These are phyloP conservation scores for Candida frijolesensis DNA, from an alignment of 1,139 yeast species.

Conservation along the genomic window DNA sequence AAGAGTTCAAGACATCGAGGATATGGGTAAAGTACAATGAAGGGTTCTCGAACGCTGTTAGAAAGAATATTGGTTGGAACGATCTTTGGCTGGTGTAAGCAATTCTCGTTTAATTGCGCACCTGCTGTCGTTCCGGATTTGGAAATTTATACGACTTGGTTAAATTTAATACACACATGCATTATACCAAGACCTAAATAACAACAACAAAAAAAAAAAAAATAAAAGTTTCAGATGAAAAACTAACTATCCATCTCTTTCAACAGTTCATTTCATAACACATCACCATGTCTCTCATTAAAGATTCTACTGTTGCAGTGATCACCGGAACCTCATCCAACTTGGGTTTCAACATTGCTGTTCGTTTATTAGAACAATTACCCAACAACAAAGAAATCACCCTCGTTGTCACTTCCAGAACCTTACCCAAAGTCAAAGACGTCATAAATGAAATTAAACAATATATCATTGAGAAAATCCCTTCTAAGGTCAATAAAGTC, in stretches of 20 bases:
- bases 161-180: too few species aligned
- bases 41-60: slow-evolving; percentile 92
- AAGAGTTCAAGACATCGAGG: slow-evolving; percentile 29
- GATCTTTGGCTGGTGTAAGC: slow-evolving; percentile 52
- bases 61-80: slow-evolving; percentile 81
- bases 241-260: not conserved
- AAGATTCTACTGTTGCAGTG: slow-evolving; percentile 38
- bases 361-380: slow-evolving; percentile 65
- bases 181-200: not conserved
- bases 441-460: slow-evolving; percentile 65
- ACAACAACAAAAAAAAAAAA: not conserved
- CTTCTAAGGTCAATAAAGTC: slow-evolving; percentile 51
- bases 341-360: slow-evolving; percentile 83
- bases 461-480: slow-evolving; percentile 41
- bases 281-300: slow-evolving; percentile 19
- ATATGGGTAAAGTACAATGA: slow-evolving; percentile 94
- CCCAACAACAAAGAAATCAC: slow-evolving; percentile 62
- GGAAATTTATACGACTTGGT: too few species aligned
- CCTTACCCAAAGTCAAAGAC: slow-evolving; percentile 79
- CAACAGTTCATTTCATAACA: not conserved
- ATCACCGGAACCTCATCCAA: slow-evolving; percentile 61
- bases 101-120: not conserved
- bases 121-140: too few species aligned
- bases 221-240: not conserved
- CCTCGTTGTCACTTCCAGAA: slow-evolving; percentile 83